Base-by-base conservation (phyloP, 805 yeast species). In the Hanseniaspora lachancei region DNA sequence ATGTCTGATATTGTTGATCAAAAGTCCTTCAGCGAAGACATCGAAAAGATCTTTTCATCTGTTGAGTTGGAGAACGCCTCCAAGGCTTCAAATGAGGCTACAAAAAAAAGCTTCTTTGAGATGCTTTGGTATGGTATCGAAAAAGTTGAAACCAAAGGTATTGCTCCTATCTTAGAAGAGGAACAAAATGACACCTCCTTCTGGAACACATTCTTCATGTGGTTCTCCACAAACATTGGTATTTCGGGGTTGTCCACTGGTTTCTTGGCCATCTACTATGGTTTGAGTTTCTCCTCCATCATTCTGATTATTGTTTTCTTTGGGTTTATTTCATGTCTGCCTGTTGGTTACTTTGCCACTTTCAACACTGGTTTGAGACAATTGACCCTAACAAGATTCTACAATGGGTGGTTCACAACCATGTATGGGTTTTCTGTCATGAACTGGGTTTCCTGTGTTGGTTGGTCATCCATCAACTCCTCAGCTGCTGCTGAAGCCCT, bases 401-500 rank as follows among this genome's bases (percentile, higher is more conserved):
- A 88, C 62, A 76, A 82, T 59, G 97, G 97, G 60, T 80, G 83
- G 69, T 66, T 73, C 35, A 82, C 84, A 48, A 82, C 85, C 70
- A 78, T 95, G 67, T 75, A 88, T 57, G 41, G 47, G 4, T 84
- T 87, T 64, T 82, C 95, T 10, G 68, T 83, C 47, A 74, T 89
- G 66, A 88, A 89, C 66, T 77, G 81, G 64, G 69, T 89, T 59
- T 89, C 95, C 29, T 86, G 95, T 77, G 79, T 89, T 56, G 96
- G 97, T 63, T 89, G 97, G 97, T 86, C 93, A 70, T 87, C 95
- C 10, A 91, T 88, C 49, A 89, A 89, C 70, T 86, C 86, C 59
- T 85, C 89, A 79, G 84, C 89, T 34, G 81, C 93, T 38, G 95
- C 96, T 24, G 93, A 87, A 68, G 72, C 89, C 60, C 73, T 89